Evolutionary conservation across 1,139 yeast genomes (phyloP), one percentile per base, ranked within the genome.

Genomic region (Sugiyamaella grinbergsii): DNA sequence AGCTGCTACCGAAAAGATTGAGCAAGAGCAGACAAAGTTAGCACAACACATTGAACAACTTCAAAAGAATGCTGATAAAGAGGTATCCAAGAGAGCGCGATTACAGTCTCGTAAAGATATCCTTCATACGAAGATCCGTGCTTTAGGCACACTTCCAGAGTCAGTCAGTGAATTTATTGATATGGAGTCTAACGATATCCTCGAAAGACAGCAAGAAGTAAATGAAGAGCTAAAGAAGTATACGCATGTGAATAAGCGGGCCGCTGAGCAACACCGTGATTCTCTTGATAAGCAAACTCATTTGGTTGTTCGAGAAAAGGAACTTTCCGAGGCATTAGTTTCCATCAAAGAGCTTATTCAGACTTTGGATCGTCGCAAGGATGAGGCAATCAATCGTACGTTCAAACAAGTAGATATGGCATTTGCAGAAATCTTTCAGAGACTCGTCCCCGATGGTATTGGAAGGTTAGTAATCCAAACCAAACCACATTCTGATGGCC

Each of bases 241-340:
- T 66, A 79, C 81, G 19, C 95, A 89, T 66, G 87, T 93, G 52
- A 93, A 93, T 70, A 87, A 86, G 64, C 87, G 89, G 63, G 97
- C 98, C 0, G 75, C 87, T 60, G 98, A 91, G 62, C 96, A 93
- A 65, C 88, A 78, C 65, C 76, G 86, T 51, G 85, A 81, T 46
- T 85, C 82, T 5, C 72, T 90, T 56, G 47, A 43, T 10, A 43
- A 43, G 29, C 47, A 37, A 22, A 43, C 47, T 4, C 76, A 76
- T 0, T 42, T 59, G 36, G 31, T 56, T 20, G 73, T 72, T 22
- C 80, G 97, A 60, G 78, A 88, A 40, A 72, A 71, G 24, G 96
- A 89, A 55, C 73, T 93, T 37, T 85, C 80, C 29, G 77, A 72
- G 39, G 88, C 96, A 0, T 83, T 82, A 52, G 76, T 69, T 2